Percentiles rank a stretch among this genome's conserved stretches.
Evolutionary conservation across 768 basidiomycete species (phyloP).

Genomic region (Psilocybe cubensis): DNA sequence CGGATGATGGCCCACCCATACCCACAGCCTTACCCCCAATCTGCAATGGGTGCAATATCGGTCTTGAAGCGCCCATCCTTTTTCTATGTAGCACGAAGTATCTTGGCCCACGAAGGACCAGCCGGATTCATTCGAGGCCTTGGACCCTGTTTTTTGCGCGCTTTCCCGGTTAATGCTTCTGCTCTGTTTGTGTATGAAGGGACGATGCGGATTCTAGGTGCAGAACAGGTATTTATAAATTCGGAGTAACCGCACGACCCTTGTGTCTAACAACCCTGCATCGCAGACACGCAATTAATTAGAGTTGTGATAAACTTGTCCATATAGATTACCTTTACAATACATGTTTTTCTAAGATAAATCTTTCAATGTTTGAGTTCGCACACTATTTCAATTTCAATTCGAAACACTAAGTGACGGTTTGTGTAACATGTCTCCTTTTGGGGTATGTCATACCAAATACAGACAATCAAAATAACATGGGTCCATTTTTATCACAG

Average conservation of each 20-base stretch:
- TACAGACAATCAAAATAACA: slow-evolving; percentile 19
- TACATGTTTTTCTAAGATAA: slow-evolving; percentile 3
- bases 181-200: slow-evolving; percentile 83
- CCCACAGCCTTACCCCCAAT: slow-evolving; percentile 44
- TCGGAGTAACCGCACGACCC: slow-evolving; percentile 14
- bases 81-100: slow-evolving; percentile 49
- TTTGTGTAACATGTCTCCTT: slow-evolving; percentile 27
- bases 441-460: slow-evolving; percentile 37
- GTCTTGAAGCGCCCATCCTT: slow-evolving; percentile 48
- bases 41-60: slow-evolving; percentile 22
- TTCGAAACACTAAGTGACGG: slow-evolving; percentile 1
- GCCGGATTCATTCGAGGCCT: slow-evolving; percentile 69
- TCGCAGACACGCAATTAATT: slow-evolving; percentile 47
- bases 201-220: slow-evolving; percentile 63
- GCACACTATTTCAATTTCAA: background rate
- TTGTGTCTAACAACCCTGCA: too few relatives aligned
- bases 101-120: slow-evolving; percentile 55
- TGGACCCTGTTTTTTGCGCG: slow-evolving; percentile 67
- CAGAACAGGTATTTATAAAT: slow-evolving; percentile 56
- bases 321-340: slow-evolving; percentile 10
- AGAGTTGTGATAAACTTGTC: slow-evolving; percentile 28
- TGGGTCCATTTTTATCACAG: slow-evolving; percentile 4
- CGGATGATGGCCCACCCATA: slow-evolving; percentile 68
- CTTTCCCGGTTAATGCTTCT: slow-evolving; percentile 80
- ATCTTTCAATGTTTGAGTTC: background rate